These are phyloP conservation scores for Astrephomene gubernaculifera DNA, from an alignment of 139 green algal species.

Conservation along the genomic window DNA sequence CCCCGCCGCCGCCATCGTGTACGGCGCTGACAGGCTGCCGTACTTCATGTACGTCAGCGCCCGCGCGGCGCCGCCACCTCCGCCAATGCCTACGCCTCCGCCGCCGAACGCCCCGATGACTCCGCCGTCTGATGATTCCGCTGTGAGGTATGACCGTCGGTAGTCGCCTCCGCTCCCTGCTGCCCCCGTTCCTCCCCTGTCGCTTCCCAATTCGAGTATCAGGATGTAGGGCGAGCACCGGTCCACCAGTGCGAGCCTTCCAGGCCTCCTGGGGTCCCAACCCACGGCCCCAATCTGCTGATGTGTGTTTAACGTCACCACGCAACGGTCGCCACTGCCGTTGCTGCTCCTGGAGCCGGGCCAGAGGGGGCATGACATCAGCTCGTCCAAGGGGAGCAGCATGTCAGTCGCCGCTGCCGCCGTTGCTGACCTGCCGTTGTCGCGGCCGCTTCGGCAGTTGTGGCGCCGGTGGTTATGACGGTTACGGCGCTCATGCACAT, in stretches of 20 bases:
- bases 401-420: background rate
- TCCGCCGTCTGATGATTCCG: too few species aligned
- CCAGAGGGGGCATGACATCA: too few species aligned
- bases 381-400: too few species aligned
- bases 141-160: background rate
- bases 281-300: constrained; percentile 6
- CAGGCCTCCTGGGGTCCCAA: constrained; percentile 29
- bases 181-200: background rate
- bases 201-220: constrained; percentile 36
- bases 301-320: background rate
- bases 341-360: background rate
- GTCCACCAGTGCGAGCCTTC: constrained; percentile 3
- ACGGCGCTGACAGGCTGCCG: background rate
- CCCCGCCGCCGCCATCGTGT: constrained; percentile 29
- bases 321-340: too few species aligned
- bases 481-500: background rate
- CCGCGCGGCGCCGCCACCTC: constrained; percentile 3
- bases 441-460: too few species aligned
- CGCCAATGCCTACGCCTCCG: background rate
- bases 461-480: too few species aligned
- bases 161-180: background rate
- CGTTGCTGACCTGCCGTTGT: background rate
- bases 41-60: constrained; percentile 28
- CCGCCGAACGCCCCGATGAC: too few species aligned
- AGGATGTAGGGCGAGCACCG: background rate